Conservation (phyloP, 2,329 filamentous ascomycete genomes). For the Colletotrichum australisinense region DNA sequence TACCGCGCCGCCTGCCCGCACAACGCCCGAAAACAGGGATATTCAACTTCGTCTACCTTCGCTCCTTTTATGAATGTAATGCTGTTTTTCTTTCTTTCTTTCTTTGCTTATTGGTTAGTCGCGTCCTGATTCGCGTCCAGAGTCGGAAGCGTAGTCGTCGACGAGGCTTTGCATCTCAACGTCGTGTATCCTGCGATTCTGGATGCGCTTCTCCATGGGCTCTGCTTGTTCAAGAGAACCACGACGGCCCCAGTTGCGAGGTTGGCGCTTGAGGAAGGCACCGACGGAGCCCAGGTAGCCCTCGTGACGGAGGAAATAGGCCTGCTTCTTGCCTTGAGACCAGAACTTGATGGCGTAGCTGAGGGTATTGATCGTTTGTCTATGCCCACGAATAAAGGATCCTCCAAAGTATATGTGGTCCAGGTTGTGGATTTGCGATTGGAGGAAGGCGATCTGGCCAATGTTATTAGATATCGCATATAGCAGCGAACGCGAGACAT, state of each 20-base stretch:
- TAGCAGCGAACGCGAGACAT: conserved; percentile 90
- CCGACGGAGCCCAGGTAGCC: conserved; percentile 95
- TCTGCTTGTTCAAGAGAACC: conserved; percentile 74
- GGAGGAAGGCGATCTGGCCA: conserved; percentile 96
- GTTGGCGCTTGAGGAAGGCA: conserved; percentile 92
- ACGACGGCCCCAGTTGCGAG: conserved; percentile 88
- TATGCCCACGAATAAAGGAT: conserved; percentile 94
- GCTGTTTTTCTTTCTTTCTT: neutral
- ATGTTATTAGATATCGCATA: conserved; percentile 99
- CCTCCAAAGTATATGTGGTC: conserved; percentile 98
- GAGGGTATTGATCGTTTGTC: conserved; percentile 97
- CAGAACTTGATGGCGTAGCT: conserved; percentile 98
- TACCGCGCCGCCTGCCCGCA: conserved; percentile 5
- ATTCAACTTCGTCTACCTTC: neutral
- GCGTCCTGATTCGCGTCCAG: conserved; percentile 22
- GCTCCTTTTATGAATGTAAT: neutral
- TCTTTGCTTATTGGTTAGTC: neutral
- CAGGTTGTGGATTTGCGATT: conserved; percentile 92
- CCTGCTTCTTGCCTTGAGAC: conserved; percentile 93
- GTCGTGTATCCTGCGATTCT: conserved; percentile 19
- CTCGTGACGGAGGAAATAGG: conserved; percentile 95
- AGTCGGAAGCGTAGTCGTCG: conserved; percentile 35
- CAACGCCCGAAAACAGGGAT: conserved; percentile 20
- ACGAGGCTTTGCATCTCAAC: conserved; percentile 36
- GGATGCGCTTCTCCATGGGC: conserved; percentile 20